Conservation (phyloP, 2,329 filamentous ascomycete species). For the Aspergillus proliferans region DNA sequence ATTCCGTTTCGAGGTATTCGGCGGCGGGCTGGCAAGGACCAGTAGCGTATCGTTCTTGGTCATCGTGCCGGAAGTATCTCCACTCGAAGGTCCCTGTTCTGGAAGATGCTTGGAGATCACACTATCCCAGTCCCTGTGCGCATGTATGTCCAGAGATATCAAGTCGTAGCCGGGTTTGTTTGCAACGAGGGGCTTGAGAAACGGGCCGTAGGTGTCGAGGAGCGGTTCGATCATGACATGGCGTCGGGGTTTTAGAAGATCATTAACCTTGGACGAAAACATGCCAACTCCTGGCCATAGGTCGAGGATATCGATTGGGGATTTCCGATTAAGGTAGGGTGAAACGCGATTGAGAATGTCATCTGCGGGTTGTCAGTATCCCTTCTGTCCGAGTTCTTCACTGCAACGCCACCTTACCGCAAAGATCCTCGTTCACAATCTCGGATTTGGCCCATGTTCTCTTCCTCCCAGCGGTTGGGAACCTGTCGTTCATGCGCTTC, state of each 20-base stretch:
- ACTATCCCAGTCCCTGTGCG: conserved; percentile 50
- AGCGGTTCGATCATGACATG: conserved; percentile 80
- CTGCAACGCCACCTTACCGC: conserved; percentile 21
- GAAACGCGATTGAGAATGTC: conserved; percentile 66
- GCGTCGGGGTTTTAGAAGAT: conserved; percentile 66
- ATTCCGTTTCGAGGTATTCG: conserved; percentile 47
- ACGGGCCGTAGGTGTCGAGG: conserved; percentile 50
- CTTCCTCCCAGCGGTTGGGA: conserved; percentile 5
- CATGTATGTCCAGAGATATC: conserved; percentile 49
- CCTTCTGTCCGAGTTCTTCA: background rate
- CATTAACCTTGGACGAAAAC: conserved; percentile 71
- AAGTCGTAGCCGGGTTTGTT: conserved; percentile 45
- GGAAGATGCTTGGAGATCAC: conserved; percentile 40
- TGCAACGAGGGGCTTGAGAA: conserved; percentile 54
- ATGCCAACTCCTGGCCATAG: conserved; percentile 74
- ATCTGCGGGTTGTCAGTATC: conserved; percentile 37
- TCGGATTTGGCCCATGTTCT: conserved; percentile 10
- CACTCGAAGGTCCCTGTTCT: conserved; percentile 45
- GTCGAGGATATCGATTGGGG: conserved; percentile 79
- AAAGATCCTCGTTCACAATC: conserved; percentile 27
- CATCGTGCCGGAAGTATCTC: conserved; percentile 37
- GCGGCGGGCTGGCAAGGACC: conserved; percentile 61
- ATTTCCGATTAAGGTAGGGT: conserved; percentile 61
- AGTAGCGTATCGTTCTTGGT: conserved; percentile 66
- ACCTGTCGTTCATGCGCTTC: conserved; percentile 6